A percentile compares a stretch with the other conserved stretches of the same genome.
Conservation (phyloP, 2,329 filamentous ascomycete genomes). For the Elsinoe fawcettii region DNA sequence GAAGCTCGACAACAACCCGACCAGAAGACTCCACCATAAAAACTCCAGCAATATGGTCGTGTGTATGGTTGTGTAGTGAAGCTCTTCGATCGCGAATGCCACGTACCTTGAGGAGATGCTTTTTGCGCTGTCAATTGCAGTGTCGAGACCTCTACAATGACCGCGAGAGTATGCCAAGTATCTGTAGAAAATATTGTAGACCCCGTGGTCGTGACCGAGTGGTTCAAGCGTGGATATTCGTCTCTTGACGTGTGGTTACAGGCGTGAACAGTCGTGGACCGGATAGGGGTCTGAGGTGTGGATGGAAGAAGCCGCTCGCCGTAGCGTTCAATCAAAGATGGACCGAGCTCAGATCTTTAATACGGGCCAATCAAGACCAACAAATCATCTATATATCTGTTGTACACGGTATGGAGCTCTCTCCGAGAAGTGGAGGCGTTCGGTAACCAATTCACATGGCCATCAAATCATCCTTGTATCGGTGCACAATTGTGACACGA, state of each 20-base stretch:
- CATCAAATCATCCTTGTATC: neutral
- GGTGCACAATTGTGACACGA: neutral
- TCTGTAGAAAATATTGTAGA: neutral
- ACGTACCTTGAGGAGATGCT: neutral
- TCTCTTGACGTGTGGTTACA: neutral
- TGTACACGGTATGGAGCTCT: conserved; percentile 1
- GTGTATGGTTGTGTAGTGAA: neutral
- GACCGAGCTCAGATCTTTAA: conserved; percentile 6
- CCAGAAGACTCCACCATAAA: neutral
- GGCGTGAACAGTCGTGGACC: neutral
- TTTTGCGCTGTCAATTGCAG: neutral
- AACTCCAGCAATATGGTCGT: neutral
- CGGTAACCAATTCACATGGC: neutral
- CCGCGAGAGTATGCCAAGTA: neutral
- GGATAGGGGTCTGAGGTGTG: conserved; percentile 13
- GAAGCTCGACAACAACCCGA: neutral
- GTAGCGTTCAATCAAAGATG: conserved; percentile 9
- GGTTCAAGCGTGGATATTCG: neutral
- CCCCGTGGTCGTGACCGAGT: neutral
- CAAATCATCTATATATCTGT: neutral
- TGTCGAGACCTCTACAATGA: neutral
- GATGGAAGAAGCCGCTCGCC: conserved; percentile 7
- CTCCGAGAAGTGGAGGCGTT: neutral
- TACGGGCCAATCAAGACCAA: neutral
- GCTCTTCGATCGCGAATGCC: conserved; percentile 11